These are phyloP conservation scores for Pythium phragmiticola DNA, from an alignment of 352 stramenopile genomes.

Conservation along the genomic window DNA sequence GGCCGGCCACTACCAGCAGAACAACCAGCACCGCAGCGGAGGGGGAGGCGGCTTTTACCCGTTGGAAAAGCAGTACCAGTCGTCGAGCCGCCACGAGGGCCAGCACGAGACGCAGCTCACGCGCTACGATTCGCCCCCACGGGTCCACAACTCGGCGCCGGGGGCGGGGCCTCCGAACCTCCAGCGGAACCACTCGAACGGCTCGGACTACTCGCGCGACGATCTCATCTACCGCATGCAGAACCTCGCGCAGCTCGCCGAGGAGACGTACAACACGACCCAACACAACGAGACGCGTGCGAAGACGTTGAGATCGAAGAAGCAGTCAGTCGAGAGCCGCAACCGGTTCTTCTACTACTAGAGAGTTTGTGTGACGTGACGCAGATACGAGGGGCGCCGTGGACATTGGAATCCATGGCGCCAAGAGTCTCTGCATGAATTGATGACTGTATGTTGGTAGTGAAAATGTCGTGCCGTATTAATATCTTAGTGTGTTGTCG, in stretches of 20 bases:
- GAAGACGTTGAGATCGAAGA: constrained; percentile 1
- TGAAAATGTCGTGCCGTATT: too few species aligned
- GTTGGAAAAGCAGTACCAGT: neutral
- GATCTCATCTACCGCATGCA: constrained; percentile 27
- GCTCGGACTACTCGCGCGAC: constrained; percentile 21
- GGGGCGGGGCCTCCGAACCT: neutral
- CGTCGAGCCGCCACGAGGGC: neutral
- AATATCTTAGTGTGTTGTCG: too few species aligned
- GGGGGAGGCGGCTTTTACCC: too few species aligned
- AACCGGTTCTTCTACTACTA: constrained; percentile 31
- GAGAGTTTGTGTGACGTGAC: neutral
- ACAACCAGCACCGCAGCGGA: neutral
- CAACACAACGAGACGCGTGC: constrained; percentile 13
- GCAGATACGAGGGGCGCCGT: neutral
- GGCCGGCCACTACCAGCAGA: too few species aligned
- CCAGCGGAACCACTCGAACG: constrained; percentile 11
- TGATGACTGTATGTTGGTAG: too few species aligned
- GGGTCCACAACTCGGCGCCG: neutral
- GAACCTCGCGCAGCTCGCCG: constrained; percentile 21
- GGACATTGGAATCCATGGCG: constrained; percentile 22
- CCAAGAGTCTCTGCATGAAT: too few species aligned
- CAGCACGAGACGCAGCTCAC: neutral
- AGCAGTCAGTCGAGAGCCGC: constrained; percentile 19
- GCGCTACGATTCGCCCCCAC: neutral
- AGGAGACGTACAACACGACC: constrained; percentile 27